These are phyloP conservation scores for Parmelia sp. DNA, from an alignment of 495 filamentous ascomycete species.

Conservation along the genomic window DNA sequence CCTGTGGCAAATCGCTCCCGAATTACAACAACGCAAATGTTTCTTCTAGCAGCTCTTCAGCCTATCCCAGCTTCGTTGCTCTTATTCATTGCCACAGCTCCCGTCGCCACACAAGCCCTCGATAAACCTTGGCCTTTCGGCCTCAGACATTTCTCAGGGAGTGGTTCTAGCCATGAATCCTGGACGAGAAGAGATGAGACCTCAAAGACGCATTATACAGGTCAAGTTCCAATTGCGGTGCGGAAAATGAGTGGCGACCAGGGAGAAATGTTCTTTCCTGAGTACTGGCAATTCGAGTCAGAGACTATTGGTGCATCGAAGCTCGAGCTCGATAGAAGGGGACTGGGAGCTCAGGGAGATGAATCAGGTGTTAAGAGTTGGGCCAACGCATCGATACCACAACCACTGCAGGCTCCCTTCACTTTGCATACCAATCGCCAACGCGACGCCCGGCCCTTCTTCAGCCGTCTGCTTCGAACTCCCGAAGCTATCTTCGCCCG, in stretches of 20 bases:
- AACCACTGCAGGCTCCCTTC: slow-evolving; percentile 38
- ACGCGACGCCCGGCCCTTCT: slow-evolving; percentile 15
- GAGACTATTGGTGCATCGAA: slow-evolving; percentile 25
- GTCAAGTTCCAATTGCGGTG: slow-evolving; percentile 41
- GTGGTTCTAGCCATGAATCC: background rate
- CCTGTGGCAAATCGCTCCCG: background rate
- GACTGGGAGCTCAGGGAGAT: background rate
- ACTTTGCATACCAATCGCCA: slow-evolving; percentile 29
- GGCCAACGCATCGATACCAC: slow-evolving; percentile 29
- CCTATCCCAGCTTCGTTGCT: slow-evolving; percentile 18
- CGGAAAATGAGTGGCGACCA: slow-evolving; percentile 77
- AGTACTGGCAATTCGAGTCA: slow-evolving; percentile 52
- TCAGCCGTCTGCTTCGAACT: slow-evolving; percentile 23
- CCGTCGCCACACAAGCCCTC: background rate
- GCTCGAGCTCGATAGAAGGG: slow-evolving; percentile 34
- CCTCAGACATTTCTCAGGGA: background rate
- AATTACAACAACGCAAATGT: background rate
- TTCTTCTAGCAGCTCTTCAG: slow-evolving; percentile 3
- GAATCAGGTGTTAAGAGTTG: background rate
- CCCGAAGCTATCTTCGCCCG: slow-evolving; percentile 26
- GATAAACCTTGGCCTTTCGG: slow-evolving; percentile 14
- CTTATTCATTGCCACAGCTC: background rate
- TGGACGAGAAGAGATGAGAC: background rate
- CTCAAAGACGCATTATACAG: slow-evolving; percentile 23
- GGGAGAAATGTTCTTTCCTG: slow-evolving; percentile 74